Conservation (phyloP, 768 basidiomycete genomes). For the Phanerochaete sordida region DNA sequence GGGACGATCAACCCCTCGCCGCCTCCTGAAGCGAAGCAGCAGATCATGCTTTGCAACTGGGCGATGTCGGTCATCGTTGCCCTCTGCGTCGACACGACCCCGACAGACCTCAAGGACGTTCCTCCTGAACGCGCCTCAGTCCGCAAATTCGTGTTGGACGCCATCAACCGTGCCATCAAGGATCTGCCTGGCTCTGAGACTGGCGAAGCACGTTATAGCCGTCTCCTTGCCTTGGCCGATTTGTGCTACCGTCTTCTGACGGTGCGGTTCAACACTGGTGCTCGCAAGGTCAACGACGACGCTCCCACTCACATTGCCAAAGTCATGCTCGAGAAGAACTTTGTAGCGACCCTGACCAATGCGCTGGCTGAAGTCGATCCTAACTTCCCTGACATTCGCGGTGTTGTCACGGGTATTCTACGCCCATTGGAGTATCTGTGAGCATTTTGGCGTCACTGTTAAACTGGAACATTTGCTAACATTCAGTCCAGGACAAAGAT, state of each 20-base stretch:
- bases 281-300: constrained; percentile 58
- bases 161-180: constrained; percentile 81
- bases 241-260: constrained; percentile 85
- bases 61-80: constrained; percentile 89
- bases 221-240: constrained; percentile 82
- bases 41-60: constrained; percentile 72
- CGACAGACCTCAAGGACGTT: constrained; percentile 70
- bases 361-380: constrained; percentile 91
- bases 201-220: constrained; percentile 76
- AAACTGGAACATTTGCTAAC: constrained; percentile 10
- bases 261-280: constrained; percentile 59
- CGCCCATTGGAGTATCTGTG: constrained; percentile 88
- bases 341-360: constrained; percentile 82
- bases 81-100: constrained; percentile 83
- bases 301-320: constrained; percentile 91
- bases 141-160: constrained; percentile 90
- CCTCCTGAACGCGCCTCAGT: constrained; percentile 79
- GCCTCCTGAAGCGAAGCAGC: constrained; percentile 49
- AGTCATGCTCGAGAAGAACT: constrained; percentile 98
- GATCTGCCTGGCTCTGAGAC: constrained; percentile 60
- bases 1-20: constrained; percentile 66
- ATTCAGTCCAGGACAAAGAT: constrained; percentile 72
- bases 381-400: constrained; percentile 89
- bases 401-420: constrained; percentile 82
- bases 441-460: constrained; percentile 25